Evolutionary conservation across 2,329 filamentous ascomycete species (phyloP), one percentile per base, ranked within the genome.

Genomic region (Bipolaris zeicola): DNA sequence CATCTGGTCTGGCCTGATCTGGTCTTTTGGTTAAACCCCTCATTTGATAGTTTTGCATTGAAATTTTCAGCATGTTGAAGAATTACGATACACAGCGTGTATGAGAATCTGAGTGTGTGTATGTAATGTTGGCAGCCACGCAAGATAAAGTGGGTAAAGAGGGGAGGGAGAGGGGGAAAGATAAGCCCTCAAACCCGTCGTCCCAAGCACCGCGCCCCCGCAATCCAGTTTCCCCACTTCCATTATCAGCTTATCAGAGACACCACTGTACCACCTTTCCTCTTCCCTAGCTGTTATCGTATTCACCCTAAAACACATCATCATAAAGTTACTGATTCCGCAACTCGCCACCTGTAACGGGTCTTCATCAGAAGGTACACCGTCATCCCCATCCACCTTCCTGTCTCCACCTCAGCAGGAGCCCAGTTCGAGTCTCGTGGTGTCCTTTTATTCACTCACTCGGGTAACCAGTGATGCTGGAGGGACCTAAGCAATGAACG

Each of bases 351-450:
- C 72, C 71, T 75, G 72, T 74, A 65, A 66, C 49, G 72, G 72
- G 72, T 75, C 68, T 63, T 56, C 63, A 58, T 67, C 65, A 69
- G 71, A 72, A 74, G 70, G 68, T 70, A 55, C 57, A 66, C 64
- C 66, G 67, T 70, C 57, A 74, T 74, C 71, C 71, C 64, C 64
- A 57, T 47, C 53, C 54, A 58, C 61, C 58, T 72, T 65, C 68
- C 73, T 72, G 62, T 61, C 54, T 39, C 50, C 48, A 65, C 70
- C 65, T 65, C 66, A 62, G 63, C 67, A 71, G 71, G 74, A 75
- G 75, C 74, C 75, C 74, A 72, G 74, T 76, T 76, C 75, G 75
- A 77, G 72, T 75, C 73, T 67, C 66, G 66, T 75, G 73, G 74
- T 74, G 73, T 70, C 62, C 72, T 66, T 67, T 70, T 39, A 56